Conservation (phyloP, 2,329 filamentous ascomycete species). For the Bertia moriformis region DNA sequence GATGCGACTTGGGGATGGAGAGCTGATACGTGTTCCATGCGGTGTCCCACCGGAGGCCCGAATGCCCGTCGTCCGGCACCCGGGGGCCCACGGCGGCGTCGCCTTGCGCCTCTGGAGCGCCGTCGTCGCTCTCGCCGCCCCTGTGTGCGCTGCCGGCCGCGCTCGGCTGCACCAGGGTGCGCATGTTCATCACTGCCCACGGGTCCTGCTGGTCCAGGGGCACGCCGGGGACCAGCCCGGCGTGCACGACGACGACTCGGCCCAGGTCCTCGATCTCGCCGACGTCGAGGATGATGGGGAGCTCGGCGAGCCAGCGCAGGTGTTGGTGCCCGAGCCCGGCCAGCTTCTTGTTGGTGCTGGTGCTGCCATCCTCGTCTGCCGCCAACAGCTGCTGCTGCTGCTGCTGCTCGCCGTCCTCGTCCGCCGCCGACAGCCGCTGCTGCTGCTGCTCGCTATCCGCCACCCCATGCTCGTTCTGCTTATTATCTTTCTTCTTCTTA, state of each 20-base stretch:
- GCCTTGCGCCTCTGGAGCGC: constrained; percentile 11
- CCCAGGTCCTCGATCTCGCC: constrained; percentile 46
- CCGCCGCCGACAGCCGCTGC: constrained; percentile 10
- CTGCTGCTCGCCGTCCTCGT: constrained; percentile 16
- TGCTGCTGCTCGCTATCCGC: constrained; percentile 10
- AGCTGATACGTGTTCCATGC: constrained; percentile 38
- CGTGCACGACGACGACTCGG: constrained; percentile 67
- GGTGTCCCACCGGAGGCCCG: constrained; percentile 54
- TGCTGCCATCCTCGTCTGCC: constrained; percentile 26
- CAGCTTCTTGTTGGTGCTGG: neutral
- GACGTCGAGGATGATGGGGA: constrained; percentile 65
- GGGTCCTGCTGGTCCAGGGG: constrained; percentile 59
- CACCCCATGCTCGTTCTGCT: constrained; percentile 13
- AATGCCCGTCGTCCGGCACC: constrained; percentile 23
- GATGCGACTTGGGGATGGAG: constrained; percentile 9
- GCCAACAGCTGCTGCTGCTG: neutral
- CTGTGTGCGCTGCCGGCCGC: too few species aligned
- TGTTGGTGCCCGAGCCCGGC: constrained; percentile 34
- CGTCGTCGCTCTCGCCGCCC: constrained; percentile 21
- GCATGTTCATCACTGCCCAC: constrained; percentile 82
- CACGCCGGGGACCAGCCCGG: constrained; percentile 66
- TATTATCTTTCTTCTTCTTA: constrained; percentile 1
- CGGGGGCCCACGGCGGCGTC: constrained; percentile 5
- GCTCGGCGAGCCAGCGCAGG: constrained; percentile 51
- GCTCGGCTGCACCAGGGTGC: constrained; percentile 51